These are phyloP conservation scores for Penicillium paxilli DNA, from an alignment of 495 filamentous ascomycete species.

Conservation along the genomic window DNA sequence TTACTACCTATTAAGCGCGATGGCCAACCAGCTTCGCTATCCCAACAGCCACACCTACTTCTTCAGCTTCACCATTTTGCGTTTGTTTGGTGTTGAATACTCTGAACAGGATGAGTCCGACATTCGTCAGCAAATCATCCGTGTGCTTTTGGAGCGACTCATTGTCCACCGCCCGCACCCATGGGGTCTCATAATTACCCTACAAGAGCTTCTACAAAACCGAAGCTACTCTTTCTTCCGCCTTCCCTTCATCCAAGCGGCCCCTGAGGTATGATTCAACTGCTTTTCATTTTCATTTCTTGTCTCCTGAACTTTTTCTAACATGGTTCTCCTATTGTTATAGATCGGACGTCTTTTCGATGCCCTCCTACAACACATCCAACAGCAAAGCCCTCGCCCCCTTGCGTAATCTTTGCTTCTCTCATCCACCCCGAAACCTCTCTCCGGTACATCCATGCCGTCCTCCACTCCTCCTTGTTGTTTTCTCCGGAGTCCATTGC, in stretches of 20 bases:
- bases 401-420: conserved; percentile 30
- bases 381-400: conserved; percentile 50
- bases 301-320: not conserved
- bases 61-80: conserved; percentile 84
- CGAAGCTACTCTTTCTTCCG: conserved; percentile 87
- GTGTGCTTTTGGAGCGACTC: conserved; percentile 82
- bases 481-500: conserved; percentile 4
- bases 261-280: conserved; percentile 67
- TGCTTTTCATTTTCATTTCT: not conserved
- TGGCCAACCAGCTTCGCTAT: conserved; percentile 89
- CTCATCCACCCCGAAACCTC: conserved; percentile 10
- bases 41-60: conserved; percentile 89
- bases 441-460: conserved; percentile 3
- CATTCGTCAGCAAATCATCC: conserved; percentile 84
- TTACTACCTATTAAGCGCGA: conserved; percentile 80
- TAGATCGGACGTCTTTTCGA: conserved; percentile 52
- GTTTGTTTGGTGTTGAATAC: conserved; percentile 79
- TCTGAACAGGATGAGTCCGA: conserved; percentile 77
- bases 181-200: conserved; percentile 91
- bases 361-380: conserved; percentile 50
- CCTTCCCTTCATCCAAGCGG: conserved; percentile 84
- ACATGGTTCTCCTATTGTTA: not conserved
- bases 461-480: conserved; percentile 20
- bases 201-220: conserved; percentile 90
- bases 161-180: conserved; percentile 91